A percentile compares a stretch with the other conserved stretches of the same genome.
Evolutionary conservation across 805 yeast species (phyloP).

Genomic region (Grigorovia jiainica): DNA sequence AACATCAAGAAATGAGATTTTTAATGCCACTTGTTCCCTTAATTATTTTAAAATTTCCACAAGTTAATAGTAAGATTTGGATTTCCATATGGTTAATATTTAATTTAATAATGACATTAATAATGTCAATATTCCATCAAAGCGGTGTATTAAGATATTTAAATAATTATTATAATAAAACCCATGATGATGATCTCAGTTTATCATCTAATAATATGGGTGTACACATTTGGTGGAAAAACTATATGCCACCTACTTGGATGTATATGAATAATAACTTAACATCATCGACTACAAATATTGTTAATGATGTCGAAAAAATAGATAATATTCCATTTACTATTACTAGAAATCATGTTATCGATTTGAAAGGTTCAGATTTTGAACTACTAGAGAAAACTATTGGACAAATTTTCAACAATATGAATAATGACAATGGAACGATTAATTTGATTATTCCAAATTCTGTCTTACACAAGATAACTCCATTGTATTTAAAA

Average conservation of each 20-base stretch:
- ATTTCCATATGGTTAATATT: constrained; percentile 48
- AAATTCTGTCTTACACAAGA: constrained; percentile 9
- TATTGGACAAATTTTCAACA: constrained; percentile 4
- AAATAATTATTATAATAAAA: constrained; percentile 28
- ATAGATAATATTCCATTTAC: constrained; percentile 12
- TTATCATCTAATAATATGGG: constrained; percentile 11
- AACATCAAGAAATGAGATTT: constrained; percentile 93
- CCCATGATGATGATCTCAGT: background rate
- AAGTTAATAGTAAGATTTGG: constrained; percentile 28
- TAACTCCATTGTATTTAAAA: background rate
- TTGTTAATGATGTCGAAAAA: constrained; percentile 16
- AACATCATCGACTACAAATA: constrained; percentile 15
- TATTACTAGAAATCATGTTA: constrained; percentile 18
- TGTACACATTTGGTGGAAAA: constrained; percentile 79
- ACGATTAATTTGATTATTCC: constrained; percentile 13
- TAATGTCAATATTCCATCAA: constrained; percentile 83
- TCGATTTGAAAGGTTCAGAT: constrained; percentile 42
- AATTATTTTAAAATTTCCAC: constrained; percentile 38
- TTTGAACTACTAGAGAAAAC: constrained; percentile 17
- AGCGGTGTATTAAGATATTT: constrained; percentile 77
- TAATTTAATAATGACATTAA: constrained; percentile 45
- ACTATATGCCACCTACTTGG: constrained; percentile 93
- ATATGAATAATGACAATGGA: constrained; percentile 7
- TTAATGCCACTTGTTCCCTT: constrained; percentile 72
- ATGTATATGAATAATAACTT: constrained; percentile 33